Conservation (phyloP, 192 early-diverging fungal species). For the Mortierella claussenii region DNA sequence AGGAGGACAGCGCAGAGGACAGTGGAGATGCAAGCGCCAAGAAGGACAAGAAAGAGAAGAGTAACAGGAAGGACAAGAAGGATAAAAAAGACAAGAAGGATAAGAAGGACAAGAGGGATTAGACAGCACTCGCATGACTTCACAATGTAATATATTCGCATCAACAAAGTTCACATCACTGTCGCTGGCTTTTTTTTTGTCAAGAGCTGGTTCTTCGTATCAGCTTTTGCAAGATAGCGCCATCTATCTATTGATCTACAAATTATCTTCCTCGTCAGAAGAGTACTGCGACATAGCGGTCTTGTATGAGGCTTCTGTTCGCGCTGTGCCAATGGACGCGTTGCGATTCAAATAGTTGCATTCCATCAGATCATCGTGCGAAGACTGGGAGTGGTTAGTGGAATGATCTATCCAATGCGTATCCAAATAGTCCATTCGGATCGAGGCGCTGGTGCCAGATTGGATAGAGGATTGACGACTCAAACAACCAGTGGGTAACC, state of each 20-base stretch:
- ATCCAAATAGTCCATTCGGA: constrained; percentile 19
- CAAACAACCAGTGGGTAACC: too few relatives aligned
- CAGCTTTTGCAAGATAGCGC: background rate
- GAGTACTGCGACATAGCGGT: constrained; percentile 30
- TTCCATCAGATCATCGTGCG: background rate
- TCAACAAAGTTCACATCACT: too few relatives aligned
- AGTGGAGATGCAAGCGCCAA: background rate
- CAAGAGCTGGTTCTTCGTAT: too few relatives aligned
- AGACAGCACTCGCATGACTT: too few relatives aligned
- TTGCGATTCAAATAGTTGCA: constrained; percentile 21
- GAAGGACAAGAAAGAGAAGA: constrained; percentile 14
- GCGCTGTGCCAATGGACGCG: constrained; percentile 18
- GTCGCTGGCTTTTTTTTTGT: too few relatives aligned
- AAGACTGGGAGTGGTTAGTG: background rate
- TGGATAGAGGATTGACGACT: constrained; percentile 25
- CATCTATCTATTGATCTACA: background rate
- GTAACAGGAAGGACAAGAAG: constrained; percentile 25
- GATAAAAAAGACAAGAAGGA: constrained; percentile 35
- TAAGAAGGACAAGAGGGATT: constrained; percentile 11
- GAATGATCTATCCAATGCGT: background rate
- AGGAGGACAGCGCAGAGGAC: background rate
- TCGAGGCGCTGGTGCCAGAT: too few relatives aligned
- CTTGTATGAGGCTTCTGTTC: constrained; percentile 25
- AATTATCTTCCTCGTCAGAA: constrained; percentile 29
- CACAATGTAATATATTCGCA: too few relatives aligned